phyloP scores from a whole-genome alignment of 2,329 filamentous ascomycete species.

The Penicillium italicum region DNA sequence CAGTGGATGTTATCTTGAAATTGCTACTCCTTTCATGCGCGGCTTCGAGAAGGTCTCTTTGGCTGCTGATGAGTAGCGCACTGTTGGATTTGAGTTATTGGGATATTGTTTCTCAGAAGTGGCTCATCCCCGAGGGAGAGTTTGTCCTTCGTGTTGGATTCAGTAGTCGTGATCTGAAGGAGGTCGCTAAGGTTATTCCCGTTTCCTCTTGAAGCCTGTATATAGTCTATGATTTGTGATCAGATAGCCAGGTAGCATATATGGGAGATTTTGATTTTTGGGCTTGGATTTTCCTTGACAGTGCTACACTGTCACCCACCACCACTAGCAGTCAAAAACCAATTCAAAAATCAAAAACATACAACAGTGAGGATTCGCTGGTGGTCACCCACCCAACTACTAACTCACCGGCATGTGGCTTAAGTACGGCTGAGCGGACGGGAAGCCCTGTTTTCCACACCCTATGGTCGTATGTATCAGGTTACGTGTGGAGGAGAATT shows the following conservation, averaged over 20 bases:
- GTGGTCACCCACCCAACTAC: too few relatives aligned
- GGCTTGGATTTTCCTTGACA: too few relatives aligned
- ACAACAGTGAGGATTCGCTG: too few relatives aligned
- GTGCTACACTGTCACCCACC: too few relatives aligned
- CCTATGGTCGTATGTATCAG: too few relatives aligned
- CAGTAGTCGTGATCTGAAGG: constrained; percentile 14
- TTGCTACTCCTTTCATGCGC: constrained; percentile 44
- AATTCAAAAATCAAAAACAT: too few relatives aligned
- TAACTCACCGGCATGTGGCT: too few relatives aligned
- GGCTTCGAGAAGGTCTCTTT: constrained; percentile 58
- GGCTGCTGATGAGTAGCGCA: constrained; percentile 35
- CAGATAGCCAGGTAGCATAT: neutral
- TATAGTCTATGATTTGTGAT: neutral
- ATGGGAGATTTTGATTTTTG: neutral
- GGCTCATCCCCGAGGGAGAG: constrained; percentile 40
- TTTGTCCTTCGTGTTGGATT: constrained; percentile 17
- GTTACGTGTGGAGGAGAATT: too few relatives aligned
- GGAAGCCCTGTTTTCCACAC: too few relatives aligned
- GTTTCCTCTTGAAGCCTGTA: neutral
- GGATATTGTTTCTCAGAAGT: constrained; percentile 58
- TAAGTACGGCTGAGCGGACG: too few relatives aligned
- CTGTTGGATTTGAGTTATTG: constrained; percentile 56
- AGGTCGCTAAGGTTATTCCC: neutral
- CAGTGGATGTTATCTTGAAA: too few relatives aligned
- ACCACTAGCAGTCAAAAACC: too few relatives aligned